Evolutionary conservation across 2,329 filamentous ascomycete species (phyloP).

Genomic region (Paramyrothecium sp.): DNA sequence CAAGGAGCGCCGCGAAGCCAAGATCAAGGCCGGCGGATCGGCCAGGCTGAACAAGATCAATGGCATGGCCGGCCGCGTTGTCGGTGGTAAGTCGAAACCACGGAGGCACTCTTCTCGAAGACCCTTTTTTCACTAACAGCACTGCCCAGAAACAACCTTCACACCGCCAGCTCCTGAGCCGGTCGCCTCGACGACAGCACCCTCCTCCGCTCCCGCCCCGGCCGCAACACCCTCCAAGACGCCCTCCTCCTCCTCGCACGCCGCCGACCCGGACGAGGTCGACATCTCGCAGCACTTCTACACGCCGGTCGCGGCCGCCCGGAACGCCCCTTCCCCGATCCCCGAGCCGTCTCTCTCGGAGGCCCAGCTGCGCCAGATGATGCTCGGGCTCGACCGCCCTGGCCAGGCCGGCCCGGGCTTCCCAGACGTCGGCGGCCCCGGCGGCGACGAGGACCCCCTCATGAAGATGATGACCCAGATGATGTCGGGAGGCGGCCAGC

Average conservation of each 20-base stretch:
- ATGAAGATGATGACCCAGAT: slow-evolving; percentile 75
- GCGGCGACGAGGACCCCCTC: slow-evolving; percentile 30
- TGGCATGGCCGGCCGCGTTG: slow-evolving; percentile 53
- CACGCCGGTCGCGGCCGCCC: slow-evolving; percentile 41
- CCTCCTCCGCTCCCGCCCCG: slow-evolving; percentile 26
- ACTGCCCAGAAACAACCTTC: slow-evolving; percentile 12
- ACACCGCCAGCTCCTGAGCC: slow-evolving; percentile 31
- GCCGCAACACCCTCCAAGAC: slow-evolving; percentile 15
- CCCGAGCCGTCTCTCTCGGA: slow-evolving; percentile 45
- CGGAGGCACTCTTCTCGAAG: background rate
- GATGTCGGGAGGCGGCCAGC: slow-evolving; percentile 44
- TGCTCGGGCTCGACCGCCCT: slow-evolving; percentile 53
- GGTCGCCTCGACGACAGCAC: slow-evolving; percentile 25
- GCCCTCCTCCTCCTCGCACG: slow-evolving; percentile 21
- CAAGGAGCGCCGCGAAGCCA: slow-evolving; percentile 77
- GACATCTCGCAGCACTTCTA: slow-evolving; percentile 78
- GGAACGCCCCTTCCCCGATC: slow-evolving; percentile 24
- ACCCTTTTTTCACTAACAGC: background rate
- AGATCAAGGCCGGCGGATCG: slow-evolving; percentile 70
- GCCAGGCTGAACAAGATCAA: slow-evolving; percentile 74
- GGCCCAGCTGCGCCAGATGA: slow-evolving; percentile 62
- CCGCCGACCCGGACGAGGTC: slow-evolving; percentile 70
- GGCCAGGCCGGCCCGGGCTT: slow-evolving; percentile 20
- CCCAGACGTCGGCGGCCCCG: slow-evolving; percentile 14
- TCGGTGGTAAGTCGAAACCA: slow-evolving; percentile 23